Base-by-base conservation (phyloP, 2,329 filamentous ascomycete species). In the Fusarium sp. region DNA sequence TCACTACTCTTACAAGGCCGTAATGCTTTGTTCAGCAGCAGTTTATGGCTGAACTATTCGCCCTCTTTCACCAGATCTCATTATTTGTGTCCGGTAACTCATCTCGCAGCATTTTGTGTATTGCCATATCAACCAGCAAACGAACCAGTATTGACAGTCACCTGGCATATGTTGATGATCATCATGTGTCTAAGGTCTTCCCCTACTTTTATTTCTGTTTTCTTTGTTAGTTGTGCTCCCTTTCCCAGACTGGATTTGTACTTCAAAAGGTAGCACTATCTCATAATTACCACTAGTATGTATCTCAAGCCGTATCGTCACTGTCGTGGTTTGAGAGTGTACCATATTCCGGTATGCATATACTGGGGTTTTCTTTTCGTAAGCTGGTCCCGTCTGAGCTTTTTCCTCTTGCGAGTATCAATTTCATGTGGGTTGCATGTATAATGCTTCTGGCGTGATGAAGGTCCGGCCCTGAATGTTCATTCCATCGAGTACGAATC, bases 401-500 rank as follows among this genome's bases (percentile, higher is more conserved):
- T 16, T 35, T 35, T 1, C 18, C 33, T 35, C 7, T 10, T 35
- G 16, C 8, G 33, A 35, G 16, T 18, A 35, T 18, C 33, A 35
- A n/a, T 9, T 18, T 6, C 33, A 10, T n/a, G 33, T 35, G 3
- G 16, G 33, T n/a, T 10, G 16, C 16, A n/a, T 39, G 18, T 38
- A 21, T 49, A 15, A n/a, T 24, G 24, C 21, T 35, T 39, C 23
- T 38, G 21, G 43, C 49, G 29, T 41, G n/a, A 48, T 23, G 20
- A 9, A 37, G 24, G 35, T 48, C 37, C 64, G 20, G 59, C 31
- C 53, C 33, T 29, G 8, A 28, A 33, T 48, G 9, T 42, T 48
- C 56, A 53, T 67, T 66, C 62, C 56, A 31, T 55, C 8, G 21
- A 31, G 8, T 38, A 26, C 46, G 20, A 44, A 43, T 59, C 31